Conservation (phyloP, 371 early-diverging fungal species). For the Dentiscutata heterogama region DNA sequence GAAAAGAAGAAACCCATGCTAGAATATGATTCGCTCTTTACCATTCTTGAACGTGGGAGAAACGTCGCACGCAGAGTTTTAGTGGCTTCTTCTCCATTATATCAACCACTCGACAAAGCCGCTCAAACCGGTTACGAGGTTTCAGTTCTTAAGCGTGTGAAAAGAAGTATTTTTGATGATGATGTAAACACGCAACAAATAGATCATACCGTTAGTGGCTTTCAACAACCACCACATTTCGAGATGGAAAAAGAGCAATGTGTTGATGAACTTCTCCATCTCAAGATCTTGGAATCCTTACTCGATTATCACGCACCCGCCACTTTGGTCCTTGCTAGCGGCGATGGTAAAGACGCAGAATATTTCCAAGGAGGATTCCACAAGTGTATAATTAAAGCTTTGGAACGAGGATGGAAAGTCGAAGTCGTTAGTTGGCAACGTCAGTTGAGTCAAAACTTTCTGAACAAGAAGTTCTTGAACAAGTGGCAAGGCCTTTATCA, state of each 20-base stretch:
- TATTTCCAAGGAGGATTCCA: conserved; percentile 57
- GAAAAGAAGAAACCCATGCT: conserved; percentile 47
- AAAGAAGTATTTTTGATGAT: conserved; percentile 50
- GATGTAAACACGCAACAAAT: conserved; percentile 37
- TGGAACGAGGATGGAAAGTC: conserved; percentile 57
- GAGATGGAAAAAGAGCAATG: conserved; percentile 52
- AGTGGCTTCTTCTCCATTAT: conserved; percentile 55
- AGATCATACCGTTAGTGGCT: not conserved
- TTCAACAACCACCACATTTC: not conserved
- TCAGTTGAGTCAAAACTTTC: conserved; percentile 50
- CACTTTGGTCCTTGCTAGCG: conserved; percentile 54
- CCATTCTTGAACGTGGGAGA: conserved; percentile 49
- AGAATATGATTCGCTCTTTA: conserved; percentile 51
- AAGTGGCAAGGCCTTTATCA: conserved; percentile 42
- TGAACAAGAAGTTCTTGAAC: conserved; percentile 44
- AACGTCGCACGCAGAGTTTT: conserved; percentile 49
- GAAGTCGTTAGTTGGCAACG: conserved; percentile 58
- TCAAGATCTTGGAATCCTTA: conserved; percentile 57
- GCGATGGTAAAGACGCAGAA: conserved; percentile 57
- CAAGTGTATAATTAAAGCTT: conserved; percentile 52
- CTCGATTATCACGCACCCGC: conserved; percentile 54
- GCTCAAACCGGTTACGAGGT: conserved; percentile 51
- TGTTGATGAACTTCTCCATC: conserved; percentile 58
- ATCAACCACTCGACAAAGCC: conserved; percentile 53
- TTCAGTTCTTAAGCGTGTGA: conserved; percentile 51